Evolutionary conservation across 2,329 filamentous ascomycete species (phyloP).

Genomic region (Pyrenophora graminea): DNA sequence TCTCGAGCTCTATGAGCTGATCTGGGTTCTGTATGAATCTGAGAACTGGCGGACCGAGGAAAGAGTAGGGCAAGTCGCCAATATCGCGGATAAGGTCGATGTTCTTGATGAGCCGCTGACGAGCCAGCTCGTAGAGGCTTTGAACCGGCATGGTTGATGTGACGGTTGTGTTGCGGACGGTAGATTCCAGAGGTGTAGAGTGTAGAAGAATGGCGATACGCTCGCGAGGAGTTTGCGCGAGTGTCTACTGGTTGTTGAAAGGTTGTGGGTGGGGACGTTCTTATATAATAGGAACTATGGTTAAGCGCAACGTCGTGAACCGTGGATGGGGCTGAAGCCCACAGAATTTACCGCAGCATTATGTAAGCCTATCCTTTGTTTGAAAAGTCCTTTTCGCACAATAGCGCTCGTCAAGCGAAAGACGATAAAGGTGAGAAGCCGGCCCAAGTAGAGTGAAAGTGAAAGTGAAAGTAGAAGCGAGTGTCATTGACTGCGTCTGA

Average conservation of each 20-base stretch:
- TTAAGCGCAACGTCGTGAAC: slow-evolving; percentile 4
- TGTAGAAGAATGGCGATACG: neutral
- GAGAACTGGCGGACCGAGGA: slow-evolving; percentile 68
- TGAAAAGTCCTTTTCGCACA: neutral
- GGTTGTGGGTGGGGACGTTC: slow-evolving; percentile 1
- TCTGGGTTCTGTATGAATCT: slow-evolving; percentile 70
- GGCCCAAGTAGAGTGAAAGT: slow-evolving; percentile 8
- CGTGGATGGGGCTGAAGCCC: slow-evolving; percentile 9
- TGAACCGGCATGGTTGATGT: slow-evolving; percentile 40
- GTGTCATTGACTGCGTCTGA: slow-evolving; percentile 4
- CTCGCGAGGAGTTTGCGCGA: too few relatives aligned
- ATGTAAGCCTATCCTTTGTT: neutral
- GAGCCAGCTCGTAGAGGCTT: slow-evolving; percentile 47
- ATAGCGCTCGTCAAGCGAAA: neutral
- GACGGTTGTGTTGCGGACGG: neutral
- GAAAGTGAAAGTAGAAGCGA: neutral
- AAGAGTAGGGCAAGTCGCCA: slow-evolving; percentile 69
- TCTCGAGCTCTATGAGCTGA: slow-evolving; percentile 74
- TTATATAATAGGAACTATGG: slow-evolving; percentile 9
- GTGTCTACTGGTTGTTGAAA: neutral
- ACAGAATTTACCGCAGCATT: slow-evolving; percentile 10
- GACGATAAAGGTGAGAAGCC: neutral
- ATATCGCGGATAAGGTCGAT: slow-evolving; percentile 65
- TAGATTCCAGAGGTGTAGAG: neutral
- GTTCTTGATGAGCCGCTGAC: slow-evolving; percentile 48